Base-by-base conservation (phyloP, 129 eudicot genomes). In the Tagetes patula region DNA sequence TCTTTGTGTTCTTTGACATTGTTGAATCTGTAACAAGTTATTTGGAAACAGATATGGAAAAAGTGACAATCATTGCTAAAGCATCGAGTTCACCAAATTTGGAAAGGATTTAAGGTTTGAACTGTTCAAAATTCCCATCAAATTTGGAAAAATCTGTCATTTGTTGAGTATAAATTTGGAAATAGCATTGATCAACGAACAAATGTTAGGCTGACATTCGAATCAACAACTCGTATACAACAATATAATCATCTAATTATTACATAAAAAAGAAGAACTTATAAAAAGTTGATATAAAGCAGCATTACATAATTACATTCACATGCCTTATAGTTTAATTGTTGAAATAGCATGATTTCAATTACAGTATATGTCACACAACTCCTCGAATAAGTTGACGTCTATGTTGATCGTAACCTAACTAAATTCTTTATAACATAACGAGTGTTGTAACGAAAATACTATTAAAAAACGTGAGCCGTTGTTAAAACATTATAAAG, bases 1-100 rank as follows among this genome's bases (percentile, higher is more conserved):
- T 36, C 27, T 20, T 20, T 49, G 84, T 53, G n/a, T 68, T 65
- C 65, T 66, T 70, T 6, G 87, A 76, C 87, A 80, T 84, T 76
- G 73, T 64, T 41, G 9, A 47, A 72, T 65, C 40, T 31, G 71
- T 69, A 12, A 69, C 53, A 33, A 20, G 27, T 20, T 20, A 20
- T 20, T 20, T 20, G 27, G 27, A 14, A 4, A 45, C 39, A 48
- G 65, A 8, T 43, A 43, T 6, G 48, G 11, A 43, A 7, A 10
- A 43, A 6, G 48, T 43, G 48, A 43, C 10, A 11, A 70, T 33
- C 69, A 59, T 38, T 70, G 55, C 65, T 31, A 70, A 38, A 13
- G 34, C 41, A 36, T 60, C 30, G 11, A 36, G 37, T 55, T 45
- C 62, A 34, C 39, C 75, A 53, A 20, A 20, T 20, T 20, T 20